Percentiles rank a stretch among this genome's conserved stretches.
Evolutionary conservation across 371 early-diverging fungal species (phyloP).

Genomic region (Ordospora colligata): DNA sequence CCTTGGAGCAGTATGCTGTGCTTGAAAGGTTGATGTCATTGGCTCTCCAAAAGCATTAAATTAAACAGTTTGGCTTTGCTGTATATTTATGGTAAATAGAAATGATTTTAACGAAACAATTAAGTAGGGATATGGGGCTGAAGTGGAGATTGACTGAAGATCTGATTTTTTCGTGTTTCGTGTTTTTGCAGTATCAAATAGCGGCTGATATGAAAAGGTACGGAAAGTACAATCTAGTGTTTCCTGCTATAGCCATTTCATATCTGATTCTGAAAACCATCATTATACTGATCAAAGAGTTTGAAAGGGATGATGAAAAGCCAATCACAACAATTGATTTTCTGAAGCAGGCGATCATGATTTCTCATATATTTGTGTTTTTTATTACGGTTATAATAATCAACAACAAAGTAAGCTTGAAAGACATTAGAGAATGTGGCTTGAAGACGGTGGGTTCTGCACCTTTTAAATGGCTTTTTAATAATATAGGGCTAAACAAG

Average conservation of each 20-base stretch:
- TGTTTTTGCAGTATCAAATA: neutral
- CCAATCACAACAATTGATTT: neutral
- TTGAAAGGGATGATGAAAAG: neutral
- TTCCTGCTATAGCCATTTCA: neutral
- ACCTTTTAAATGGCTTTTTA: too few species aligned
- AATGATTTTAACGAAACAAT: neutral
- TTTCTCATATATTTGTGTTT: neutral
- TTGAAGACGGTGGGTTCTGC: too few species aligned
- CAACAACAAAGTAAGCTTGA: neutral
- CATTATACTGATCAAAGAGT: neutral
- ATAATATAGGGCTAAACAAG: too few species aligned
- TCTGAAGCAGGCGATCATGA: neutral
- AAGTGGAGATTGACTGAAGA: neutral
- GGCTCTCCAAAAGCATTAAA: constrained; percentile 10
- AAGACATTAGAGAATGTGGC: neutral
- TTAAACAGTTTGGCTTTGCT: neutral
- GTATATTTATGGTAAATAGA: neutral
- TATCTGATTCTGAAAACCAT: neutral
- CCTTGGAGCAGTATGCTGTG: constrained; percentile 1
- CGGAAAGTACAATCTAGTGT: neutral
- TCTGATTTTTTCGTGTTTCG: neutral
- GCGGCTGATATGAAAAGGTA: neutral
- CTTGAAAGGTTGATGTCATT: neutral
- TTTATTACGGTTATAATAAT: neutral
- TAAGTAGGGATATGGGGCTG: neutral